Percentiles rank a stretch among this genome's conserved stretches.
Conservation (phyloP, 805 yeast genomes). For the Sugiyamaella marilandica region DNA sequence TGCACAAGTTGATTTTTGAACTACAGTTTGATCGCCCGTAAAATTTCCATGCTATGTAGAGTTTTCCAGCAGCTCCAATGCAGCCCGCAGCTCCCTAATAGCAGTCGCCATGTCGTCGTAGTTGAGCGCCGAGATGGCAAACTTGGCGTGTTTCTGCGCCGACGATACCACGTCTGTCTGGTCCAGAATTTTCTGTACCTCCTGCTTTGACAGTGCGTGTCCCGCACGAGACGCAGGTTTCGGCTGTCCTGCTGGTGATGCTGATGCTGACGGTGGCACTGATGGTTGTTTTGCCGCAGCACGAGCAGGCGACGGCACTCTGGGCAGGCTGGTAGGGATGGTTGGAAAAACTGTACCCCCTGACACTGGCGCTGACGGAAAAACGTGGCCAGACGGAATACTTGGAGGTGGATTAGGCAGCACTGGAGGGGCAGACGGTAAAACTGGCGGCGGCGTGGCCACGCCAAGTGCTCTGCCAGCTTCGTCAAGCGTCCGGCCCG, state of each 20-base stretch:
- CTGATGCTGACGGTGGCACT: constrained; percentile 1
- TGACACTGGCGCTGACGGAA: constrained; percentile 10
- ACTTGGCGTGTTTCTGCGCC: constrained; percentile 62
- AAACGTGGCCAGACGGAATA: constrained; percentile 6
- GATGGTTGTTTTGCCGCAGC: constrained; percentile 10
- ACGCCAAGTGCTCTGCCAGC: neutral
- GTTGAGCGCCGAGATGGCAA: constrained; percentile 67
- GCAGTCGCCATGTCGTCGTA: constrained; percentile 70
- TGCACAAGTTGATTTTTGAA: too few relatives aligned
- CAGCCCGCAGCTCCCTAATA: constrained; percentile 46
- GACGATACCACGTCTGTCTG: constrained; percentile 35
- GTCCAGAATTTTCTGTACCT: constrained; percentile 28
- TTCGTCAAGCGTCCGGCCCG: neutral
- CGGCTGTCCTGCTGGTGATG: constrained; percentile 1
- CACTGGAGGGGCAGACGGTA: constrained; percentile 13
- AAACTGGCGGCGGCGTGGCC: constrained; percentile 10
- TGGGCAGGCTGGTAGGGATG: constrained; percentile 14
- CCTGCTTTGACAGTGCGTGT: constrained; percentile 18
- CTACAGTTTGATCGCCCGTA: too few relatives aligned
- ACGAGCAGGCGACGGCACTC: constrained; percentile 14
- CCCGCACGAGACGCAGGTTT: constrained; percentile 13
- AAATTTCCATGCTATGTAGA: neutral
- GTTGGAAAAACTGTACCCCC: constrained; percentile 3
- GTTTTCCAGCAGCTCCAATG: constrained; percentile 36
- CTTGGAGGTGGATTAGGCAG: constrained; percentile 8